Conservation (phyloP, 1,284 basidiomycete genomes). For the Hypsizygus ulmarius region DNA sequence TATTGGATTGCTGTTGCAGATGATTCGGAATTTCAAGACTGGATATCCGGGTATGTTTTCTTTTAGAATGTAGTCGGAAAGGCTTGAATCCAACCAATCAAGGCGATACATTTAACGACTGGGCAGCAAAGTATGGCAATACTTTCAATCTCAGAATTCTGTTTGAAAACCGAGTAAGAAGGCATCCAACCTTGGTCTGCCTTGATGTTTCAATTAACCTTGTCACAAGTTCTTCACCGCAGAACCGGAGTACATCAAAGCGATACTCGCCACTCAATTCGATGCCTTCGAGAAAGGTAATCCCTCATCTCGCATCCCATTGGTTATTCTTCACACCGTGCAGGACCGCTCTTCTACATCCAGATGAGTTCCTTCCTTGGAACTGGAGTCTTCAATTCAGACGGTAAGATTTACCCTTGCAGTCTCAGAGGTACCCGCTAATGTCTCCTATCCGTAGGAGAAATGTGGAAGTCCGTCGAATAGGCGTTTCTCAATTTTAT, state of each 20-base stretch:
- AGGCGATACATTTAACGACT: constrained; percentile 26
- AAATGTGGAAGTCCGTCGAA: constrained; percentile 37
- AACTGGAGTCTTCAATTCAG: constrained; percentile 40
- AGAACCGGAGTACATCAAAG: constrained; percentile 43
- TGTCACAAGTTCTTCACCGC: constrained; percentile 30
- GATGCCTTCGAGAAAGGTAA: constrained; percentile 43
- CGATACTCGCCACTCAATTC: constrained; percentile 34
- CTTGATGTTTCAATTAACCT: background rate
- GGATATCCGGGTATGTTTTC: constrained; percentile 31
- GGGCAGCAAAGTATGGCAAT: constrained; percentile 26
- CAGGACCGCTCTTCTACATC: constrained; percentile 16
- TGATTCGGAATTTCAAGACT: constrained; percentile 26
- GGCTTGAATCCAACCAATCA: background rate
- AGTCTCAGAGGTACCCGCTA: background rate
- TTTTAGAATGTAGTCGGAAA: background rate
- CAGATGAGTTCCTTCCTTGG: constrained; percentile 39
- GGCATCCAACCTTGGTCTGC: background rate
- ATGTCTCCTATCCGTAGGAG: constrained; percentile 21
- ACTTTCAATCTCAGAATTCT: constrained; percentile 30
- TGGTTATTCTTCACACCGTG: background rate
- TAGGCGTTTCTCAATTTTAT: background rate
- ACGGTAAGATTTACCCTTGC: constrained; percentile 26
- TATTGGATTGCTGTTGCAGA: constrained; percentile 27
- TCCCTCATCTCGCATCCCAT: background rate
- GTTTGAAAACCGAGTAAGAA: constrained; percentile 31